Evolutionary conservation across 768 basidiomycete species (phyloP).

Genomic region (Kwoniella heveanensis): DNA sequence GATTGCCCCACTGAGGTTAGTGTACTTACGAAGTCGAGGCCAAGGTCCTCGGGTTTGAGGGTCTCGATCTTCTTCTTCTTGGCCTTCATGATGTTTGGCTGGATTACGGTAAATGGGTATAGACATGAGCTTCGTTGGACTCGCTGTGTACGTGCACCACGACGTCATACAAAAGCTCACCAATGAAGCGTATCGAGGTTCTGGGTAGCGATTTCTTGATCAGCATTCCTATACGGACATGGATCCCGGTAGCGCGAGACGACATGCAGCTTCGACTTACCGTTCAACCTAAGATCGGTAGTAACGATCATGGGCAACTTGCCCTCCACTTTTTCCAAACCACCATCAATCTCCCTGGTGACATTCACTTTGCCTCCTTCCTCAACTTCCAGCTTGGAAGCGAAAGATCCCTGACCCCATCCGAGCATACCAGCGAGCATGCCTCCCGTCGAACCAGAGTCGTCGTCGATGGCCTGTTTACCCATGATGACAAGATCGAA

Average conservation of each 20-base stretch:
- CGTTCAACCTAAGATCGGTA: slow-evolving; percentile 86
- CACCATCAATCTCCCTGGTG: slow-evolving; percentile 91
- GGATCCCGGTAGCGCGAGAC: too few relatives aligned
- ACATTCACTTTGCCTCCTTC: slow-evolving; percentile 69
- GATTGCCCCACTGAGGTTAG: too few relatives aligned
- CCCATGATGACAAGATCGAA: slow-evolving; percentile 92
- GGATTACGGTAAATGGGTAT: too few relatives aligned
- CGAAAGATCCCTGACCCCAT: slow-evolving; percentile 94
- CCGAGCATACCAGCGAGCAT: slow-evolving; percentile 91
- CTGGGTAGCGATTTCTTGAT: slow-evolving; percentile 57
- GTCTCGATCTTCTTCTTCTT: slow-evolving; percentile 97
- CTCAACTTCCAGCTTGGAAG: slow-evolving; percentile 77
- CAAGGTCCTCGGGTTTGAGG: slow-evolving; percentile 73
- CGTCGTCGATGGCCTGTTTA: slow-evolving; percentile 98
- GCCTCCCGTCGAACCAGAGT: slow-evolving; percentile 91
- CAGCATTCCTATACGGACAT: background rate
- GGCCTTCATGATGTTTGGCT: slow-evolving; percentile 62
- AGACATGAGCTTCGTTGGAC: too few relatives aligned
- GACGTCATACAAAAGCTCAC: too few relatives aligned
- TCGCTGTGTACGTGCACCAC: too few relatives aligned
- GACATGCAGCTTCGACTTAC: slow-evolving; percentile 55
- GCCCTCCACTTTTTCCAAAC: slow-evolving; percentile 77
- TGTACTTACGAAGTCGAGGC: slow-evolving; percentile 70
- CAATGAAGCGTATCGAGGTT: slow-evolving; percentile 95
- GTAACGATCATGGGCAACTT: slow-evolving; percentile 82